A percentile compares a stretch with the other conserved stretches of the same genome.
Evolutionary conservation across 202 grass and related monocot genomes (phyloP).

Genomic region (Zoysia matrella): DNA sequence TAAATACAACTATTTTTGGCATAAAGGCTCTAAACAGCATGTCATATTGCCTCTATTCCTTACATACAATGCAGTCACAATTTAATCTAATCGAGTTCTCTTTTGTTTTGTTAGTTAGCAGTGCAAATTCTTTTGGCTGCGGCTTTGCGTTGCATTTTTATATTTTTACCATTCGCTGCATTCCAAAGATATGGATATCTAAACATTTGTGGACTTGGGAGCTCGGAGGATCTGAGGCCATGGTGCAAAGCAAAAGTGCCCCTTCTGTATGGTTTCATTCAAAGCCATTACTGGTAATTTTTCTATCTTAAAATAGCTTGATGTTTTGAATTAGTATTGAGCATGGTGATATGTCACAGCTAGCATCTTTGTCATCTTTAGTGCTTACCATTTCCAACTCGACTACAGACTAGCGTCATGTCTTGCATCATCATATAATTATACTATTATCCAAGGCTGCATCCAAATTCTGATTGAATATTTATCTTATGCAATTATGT

Average conservation of each 20-base stretch:
- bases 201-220: constrained; percentile 68
- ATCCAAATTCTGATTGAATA: not conserved
- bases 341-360: constrained; percentile 11
- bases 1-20: not conserved
- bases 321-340: constrained; percentile 7
- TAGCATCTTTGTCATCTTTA: constrained; percentile 15
- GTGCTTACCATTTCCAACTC: not conserved
- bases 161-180: constrained; percentile 80
- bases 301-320: constrained; percentile 27
- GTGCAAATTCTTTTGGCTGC: constrained; percentile 54
- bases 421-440: constrained; percentile 2
- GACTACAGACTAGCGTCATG: not conserved
- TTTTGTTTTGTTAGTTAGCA: constrained; percentile 59
- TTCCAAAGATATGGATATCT: constrained; percentile 95
- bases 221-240: constrained; percentile 57
- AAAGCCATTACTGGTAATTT: constrained; percentile 93
- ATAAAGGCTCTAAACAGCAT: not conserved
- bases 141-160: constrained; percentile 57
- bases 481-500: not conserved
- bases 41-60: not conserved
- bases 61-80: not conserved
- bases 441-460: not conserved
- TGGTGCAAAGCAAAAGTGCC: constrained; percentile 86
- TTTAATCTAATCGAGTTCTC: constrained; percentile 34
- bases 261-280: constrained; percentile 85